These are phyloP conservation scores for Emmonsiellopsis sp. DNA, from an alignment of 2,329 filamentous ascomycete species.

Conservation along the genomic window DNA sequence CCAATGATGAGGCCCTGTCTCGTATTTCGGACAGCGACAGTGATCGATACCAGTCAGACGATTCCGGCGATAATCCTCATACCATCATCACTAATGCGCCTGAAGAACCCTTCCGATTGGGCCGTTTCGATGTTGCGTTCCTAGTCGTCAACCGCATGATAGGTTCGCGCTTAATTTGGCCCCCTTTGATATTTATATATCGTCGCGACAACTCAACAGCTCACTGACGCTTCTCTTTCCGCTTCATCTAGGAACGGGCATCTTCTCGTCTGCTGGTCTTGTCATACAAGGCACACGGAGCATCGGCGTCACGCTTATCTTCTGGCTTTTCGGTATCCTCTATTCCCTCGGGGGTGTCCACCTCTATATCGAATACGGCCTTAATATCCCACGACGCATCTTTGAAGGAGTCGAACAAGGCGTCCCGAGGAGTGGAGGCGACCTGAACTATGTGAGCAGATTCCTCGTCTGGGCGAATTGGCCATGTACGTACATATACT, in stretches of 20 bases:
- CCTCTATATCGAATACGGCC: slow-evolving; percentile 12
- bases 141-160: slow-evolving; percentile 13
- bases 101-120: slow-evolving; percentile 11
- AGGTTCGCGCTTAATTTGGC: slow-evolving; percentile 5
- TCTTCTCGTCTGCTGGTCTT: slow-evolving; percentile 11
- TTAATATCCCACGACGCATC: slow-evolving; percentile 10
- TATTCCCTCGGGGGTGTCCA: slow-evolving; percentile 10
- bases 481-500: background rate
- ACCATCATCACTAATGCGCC: slow-evolving; percentile 5
- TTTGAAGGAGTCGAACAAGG: slow-evolving; percentile 1
- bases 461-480: background rate
- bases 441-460: slow-evolving; percentile 13
- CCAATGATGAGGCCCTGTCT: background rate
- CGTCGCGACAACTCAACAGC: background rate
- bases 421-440: slow-evolving; percentile 13
- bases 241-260: slow-evolving; percentile 10
- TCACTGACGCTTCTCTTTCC: background rate
- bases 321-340: slow-evolving; percentile 14
- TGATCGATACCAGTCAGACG: background rate
- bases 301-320: slow-evolving; percentile 11
- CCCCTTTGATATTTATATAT: background rate
- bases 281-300: slow-evolving; percentile 11
- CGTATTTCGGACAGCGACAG: slow-evolving; percentile 3
- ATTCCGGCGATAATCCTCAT: background rate
- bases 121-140: slow-evolving; percentile 10